Percentiles rank a stretch among this genome's conserved stretches.
These are phyloP conservation scores for Sporothrix euskadiensis DNA, from an alignment of 2,329 filamentous ascomycete genomes.

Conservation along the genomic window DNA sequence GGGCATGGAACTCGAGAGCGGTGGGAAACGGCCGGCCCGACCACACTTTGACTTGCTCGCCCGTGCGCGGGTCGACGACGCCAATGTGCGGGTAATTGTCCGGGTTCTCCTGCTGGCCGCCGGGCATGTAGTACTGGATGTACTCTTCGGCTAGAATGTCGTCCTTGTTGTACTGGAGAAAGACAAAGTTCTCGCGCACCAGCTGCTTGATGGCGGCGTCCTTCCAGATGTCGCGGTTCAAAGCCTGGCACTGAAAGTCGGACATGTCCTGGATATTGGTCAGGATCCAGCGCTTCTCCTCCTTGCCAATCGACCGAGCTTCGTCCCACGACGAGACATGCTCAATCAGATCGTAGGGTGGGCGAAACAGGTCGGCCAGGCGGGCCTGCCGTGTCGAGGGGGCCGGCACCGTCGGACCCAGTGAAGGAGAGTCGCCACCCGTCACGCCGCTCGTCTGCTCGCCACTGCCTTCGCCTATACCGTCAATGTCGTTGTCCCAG, in stretches of 20 bases:
- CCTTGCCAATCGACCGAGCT: conserved; percentile 81
- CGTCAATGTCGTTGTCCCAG: conserved; percentile 40
- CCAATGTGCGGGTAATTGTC: conserved; percentile 94
- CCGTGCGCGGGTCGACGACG: conserved; percentile 91
- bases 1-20: conserved; percentile 75
- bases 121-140: conserved; percentile 82
- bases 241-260: conserved; percentile 88
- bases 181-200: conserved; percentile 88
- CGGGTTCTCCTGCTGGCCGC: conserved; percentile 70
- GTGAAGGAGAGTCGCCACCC: neutral
- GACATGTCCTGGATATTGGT: conserved; percentile 94
- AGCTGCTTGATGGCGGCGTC: conserved; percentile 75
- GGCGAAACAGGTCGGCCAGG: conserved; percentile 88
- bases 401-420: neutral
- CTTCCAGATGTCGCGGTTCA: conserved; percentile 97
- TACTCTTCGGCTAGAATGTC: conserved; percentile 78
- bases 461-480: conserved; percentile 21
- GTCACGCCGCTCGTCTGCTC: conserved; percentile 19
- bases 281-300: conserved; percentile 88
- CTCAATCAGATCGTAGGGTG: conserved; percentile 87
- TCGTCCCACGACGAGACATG: conserved; percentile 69
- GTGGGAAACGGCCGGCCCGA: conserved; percentile 77
- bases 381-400: conserved; percentile 43
- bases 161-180: conserved; percentile 89
- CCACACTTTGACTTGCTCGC: conserved; percentile 97